Conservation (phyloP, 768 basidiomycete species). For the Leccinum boreale region DNA sequence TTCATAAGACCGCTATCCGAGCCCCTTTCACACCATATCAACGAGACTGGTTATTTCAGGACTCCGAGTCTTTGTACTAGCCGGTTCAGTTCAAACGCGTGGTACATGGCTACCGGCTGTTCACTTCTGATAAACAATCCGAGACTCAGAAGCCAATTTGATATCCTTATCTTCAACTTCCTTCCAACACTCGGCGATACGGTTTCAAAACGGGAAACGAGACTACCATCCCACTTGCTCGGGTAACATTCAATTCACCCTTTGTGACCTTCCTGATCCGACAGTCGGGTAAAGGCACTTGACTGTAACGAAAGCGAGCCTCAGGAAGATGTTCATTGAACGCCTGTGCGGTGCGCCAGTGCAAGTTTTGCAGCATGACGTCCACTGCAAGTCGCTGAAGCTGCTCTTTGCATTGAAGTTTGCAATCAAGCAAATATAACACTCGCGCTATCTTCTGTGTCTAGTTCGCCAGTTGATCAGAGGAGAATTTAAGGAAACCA, state of each 20-base stretch:
- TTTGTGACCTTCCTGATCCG: background rate
- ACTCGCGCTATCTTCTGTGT: background rate
- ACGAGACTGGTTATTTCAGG: background rate
- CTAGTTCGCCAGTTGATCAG: constrained; percentile 19
- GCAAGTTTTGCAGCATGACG: background rate
- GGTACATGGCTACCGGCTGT: constrained; percentile 3
- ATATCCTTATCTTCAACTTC: constrained; percentile 55
- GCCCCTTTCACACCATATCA: background rate
- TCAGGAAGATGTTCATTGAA: background rate
- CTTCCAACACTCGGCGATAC: constrained; percentile 75
- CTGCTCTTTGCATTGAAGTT: background rate
- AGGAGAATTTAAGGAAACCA: constrained; percentile 27
- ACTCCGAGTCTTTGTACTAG: background rate
- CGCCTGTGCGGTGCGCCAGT: background rate
- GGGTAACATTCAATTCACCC: constrained; percentile 13
- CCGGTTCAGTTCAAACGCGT: constrained; percentile 13
- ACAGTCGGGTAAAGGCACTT: background rate
- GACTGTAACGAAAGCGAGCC: background rate
- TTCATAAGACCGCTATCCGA: background rate
- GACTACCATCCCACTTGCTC: constrained; percentile 37
- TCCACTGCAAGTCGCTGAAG: background rate
- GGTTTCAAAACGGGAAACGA: constrained; percentile 64
- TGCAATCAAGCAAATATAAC: background rate
- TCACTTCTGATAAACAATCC: background rate
- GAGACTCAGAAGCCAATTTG: constrained; percentile 37